Evolutionary conservation across 306 rosid genomes (phyloP).

Genomic region (Hippophae rhamnoides): DNA sequence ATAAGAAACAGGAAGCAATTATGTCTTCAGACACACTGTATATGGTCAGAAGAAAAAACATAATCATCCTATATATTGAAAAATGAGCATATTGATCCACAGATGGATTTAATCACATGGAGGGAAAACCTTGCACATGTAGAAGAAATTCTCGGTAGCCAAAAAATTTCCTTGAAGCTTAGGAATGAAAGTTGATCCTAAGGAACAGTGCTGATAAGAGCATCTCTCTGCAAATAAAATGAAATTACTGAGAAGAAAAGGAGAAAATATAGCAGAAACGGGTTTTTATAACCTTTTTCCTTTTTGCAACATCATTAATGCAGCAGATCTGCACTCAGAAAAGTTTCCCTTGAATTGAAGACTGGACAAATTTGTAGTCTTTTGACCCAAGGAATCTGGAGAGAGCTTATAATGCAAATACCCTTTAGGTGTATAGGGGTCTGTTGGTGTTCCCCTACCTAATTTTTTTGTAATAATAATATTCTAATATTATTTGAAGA

Average conservation of each 20-base stretch:
- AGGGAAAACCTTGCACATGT: constrained; percentile 70
- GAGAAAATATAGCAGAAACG: not conserved
- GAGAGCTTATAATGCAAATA: constrained; percentile 33
- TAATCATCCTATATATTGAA: not conserved
- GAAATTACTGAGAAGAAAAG: not conserved
- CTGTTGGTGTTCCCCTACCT: constrained; percentile 27
- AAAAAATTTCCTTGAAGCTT: constrained; percentile 77
- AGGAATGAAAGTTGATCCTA: constrained; percentile 82
- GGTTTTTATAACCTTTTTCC: constrained; percentile 22
- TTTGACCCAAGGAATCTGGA: constrained; percentile 34
- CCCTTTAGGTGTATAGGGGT: constrained; percentile 78
- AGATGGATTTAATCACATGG: constrained; percentile 7
- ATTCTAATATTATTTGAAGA: no score
- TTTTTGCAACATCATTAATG: constrained; percentile 25
- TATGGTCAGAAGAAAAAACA: not conserved
- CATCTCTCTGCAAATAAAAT: constrained; percentile 52
- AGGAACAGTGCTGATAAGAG: constrained; percentile 44
- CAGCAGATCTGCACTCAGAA: constrained; percentile 34
- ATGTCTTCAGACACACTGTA: no score
- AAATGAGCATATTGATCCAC: not conserved
- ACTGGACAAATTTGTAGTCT: constrained; percentile 16
- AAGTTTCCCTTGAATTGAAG: constrained; percentile 37
- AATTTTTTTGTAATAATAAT: no score
- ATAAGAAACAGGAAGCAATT: no score
- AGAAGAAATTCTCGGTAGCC: constrained; percentile 95